Conservation (phyloP, 192 early-diverging fungal species). For the Umbelopsis isabellina region DNA sequence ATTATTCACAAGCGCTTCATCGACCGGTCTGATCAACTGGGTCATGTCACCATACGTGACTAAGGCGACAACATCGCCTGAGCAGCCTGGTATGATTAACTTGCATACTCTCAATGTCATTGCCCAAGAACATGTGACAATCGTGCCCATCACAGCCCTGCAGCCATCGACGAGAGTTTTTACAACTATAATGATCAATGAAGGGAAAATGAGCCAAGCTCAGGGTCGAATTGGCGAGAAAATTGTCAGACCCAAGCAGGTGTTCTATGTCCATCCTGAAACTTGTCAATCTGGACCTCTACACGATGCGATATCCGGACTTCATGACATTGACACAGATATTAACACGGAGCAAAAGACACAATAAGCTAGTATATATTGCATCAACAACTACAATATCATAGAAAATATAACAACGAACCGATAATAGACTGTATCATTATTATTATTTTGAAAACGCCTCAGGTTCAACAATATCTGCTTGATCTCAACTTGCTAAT, state of each 20-base stretch:
- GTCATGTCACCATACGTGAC: slow-evolving; percentile 60
- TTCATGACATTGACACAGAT: too few relatives aligned
- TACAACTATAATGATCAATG: slow-evolving; percentile 52
- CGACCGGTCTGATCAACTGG: slow-evolving; percentile 62
- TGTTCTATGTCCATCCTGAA: slow-evolving; percentile 55
- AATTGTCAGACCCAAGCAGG: slow-evolving; percentile 40
- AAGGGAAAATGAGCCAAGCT: slow-evolving; percentile 30
- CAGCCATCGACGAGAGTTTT: slow-evolving; percentile 58
- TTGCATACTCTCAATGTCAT: slow-evolving; percentile 45
- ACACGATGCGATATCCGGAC: background rate
- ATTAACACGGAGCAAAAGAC: background rate
- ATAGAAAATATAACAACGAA: too few relatives aligned
- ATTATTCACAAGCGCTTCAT: slow-evolving; percentile 56
- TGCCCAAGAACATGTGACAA: slow-evolving; percentile 51
- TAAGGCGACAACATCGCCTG: slow-evolving; percentile 43
- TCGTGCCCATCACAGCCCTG: slow-evolving; percentile 49
- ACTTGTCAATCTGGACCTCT: slow-evolving; percentile 43
- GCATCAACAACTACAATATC: too few relatives aligned
- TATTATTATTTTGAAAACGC: too few relatives aligned
- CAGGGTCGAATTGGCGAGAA: slow-evolving; percentile 39
- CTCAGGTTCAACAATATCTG: too few relatives aligned
- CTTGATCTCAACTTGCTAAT: too few relatives aligned
- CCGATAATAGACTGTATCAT: too few relatives aligned
- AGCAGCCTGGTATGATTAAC: slow-evolving; percentile 25
- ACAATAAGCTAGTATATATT: background rate